phyloP scores from a whole-genome alignment of 2,329 filamentous ascomycete species.

The Periglandula ipomoeae region DNA sequence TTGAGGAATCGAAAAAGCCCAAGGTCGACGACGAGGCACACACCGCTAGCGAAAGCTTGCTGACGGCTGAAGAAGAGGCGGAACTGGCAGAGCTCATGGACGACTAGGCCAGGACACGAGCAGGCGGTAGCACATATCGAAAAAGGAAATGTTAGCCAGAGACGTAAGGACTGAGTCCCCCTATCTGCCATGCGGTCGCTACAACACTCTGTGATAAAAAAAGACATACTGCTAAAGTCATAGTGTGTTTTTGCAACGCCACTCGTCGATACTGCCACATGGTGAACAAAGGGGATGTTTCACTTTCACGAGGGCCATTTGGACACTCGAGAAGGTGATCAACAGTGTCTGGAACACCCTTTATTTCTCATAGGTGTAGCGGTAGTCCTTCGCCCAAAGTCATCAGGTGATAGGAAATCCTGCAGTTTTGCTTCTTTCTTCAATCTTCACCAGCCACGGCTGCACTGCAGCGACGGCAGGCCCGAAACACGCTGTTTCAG shows the following conservation, averaged over 20 bases:
- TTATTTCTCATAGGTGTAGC: background rate
- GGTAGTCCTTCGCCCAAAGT: background rate
- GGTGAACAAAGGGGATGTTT: background rate
- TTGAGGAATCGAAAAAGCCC: conserved; percentile 38
- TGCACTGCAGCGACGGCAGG: background rate
- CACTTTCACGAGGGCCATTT: background rate
- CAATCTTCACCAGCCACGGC: background rate
- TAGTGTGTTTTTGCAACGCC: background rate
- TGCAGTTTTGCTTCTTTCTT: background rate
- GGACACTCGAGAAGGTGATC: background rate
- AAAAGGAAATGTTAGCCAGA: background rate
- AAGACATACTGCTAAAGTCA: background rate
- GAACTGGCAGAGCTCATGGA: conserved; percentile 90
- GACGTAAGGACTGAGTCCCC: background rate
- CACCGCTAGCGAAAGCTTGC: conserved; percentile 35
- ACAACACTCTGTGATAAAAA: background rate
- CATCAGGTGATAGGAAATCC: background rate
- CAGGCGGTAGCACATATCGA: background rate
- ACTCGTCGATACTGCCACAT: background rate
- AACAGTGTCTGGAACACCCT: background rate
- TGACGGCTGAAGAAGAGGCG: conserved; percentile 86
- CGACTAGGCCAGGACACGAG: conserved; percentile 29
- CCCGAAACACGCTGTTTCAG: background rate
- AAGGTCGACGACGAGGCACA: conserved; percentile 35
- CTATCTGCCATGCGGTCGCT: background rate